phyloP scores from a whole-genome alignment of 192 early-diverging fungal genomes.

The Coemansia sp. region DNA sequence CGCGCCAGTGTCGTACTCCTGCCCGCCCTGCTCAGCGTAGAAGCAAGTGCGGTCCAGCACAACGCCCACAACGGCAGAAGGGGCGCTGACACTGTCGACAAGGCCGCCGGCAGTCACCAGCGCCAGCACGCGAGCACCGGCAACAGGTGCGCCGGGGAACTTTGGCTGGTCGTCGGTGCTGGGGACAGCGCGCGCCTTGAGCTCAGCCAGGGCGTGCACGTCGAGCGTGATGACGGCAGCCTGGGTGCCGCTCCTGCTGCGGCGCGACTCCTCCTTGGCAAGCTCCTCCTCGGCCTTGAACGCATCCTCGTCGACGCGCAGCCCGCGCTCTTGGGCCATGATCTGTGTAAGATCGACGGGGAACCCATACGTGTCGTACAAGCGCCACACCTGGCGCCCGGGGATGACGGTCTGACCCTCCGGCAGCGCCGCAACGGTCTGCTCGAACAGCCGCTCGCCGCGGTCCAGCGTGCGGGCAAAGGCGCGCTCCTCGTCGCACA shows the following conservation, averaged over 20 bases:
- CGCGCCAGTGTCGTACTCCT: slow-evolving; percentile 90
- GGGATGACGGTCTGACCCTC: slow-evolving; percentile 62
- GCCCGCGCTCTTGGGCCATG: slow-evolving; percentile 96
- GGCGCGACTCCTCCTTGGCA: slow-evolving; percentile 75
- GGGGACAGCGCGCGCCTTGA: slow-evolving; percentile 76
- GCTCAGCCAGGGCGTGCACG: slow-evolving; percentile 86
- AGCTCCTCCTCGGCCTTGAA: slow-evolving; percentile 77
- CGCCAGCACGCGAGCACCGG: slow-evolving; percentile 71
- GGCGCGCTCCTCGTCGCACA: slow-evolving; percentile 93
- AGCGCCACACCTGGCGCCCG: slow-evolving; percentile 92
- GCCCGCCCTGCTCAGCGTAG: slow-evolving; percentile 97
- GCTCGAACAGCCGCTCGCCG: slow-evolving; percentile 92
- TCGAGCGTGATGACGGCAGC: slow-evolving; percentile 76
- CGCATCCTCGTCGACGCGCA: slow-evolving; percentile 80
- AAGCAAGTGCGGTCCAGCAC: slow-evolving; percentile 95
- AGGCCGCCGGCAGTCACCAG: slow-evolving; percentile 60
- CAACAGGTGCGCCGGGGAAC: slow-evolving; percentile 72
- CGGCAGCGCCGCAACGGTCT: slow-evolving; percentile 61
- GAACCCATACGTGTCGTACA: slow-evolving; percentile 99
- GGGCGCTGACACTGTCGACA: slow-evolving; percentile 8
- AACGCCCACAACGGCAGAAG: slow-evolving; percentile 72
- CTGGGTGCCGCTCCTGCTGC: slow-evolving; percentile 58
- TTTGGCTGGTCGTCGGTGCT: slow-evolving; percentile 87
- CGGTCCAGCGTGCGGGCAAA: slow-evolving; percentile 97
- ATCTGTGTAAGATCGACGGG: slow-evolving; percentile 95